Base-by-base conservation (phyloP, 495 filamentous ascomycete genomes). In the Lepraria neglecta region DNA sequence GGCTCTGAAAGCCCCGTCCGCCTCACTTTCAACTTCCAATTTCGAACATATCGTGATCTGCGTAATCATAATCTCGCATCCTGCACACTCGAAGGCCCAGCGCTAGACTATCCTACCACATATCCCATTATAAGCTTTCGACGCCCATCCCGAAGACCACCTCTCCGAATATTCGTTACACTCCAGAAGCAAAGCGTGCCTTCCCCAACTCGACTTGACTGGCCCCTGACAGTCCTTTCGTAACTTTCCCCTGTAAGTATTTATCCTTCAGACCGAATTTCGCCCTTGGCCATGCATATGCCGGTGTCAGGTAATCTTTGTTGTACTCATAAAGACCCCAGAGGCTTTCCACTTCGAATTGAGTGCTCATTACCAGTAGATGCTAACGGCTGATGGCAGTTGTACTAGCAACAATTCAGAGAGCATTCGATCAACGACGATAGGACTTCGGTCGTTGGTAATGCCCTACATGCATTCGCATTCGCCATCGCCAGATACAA, bases 391-490 rank as follows among this genome's bases (percentile, higher is more conserved):
- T 35, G 24, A 10, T 40, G 21, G 30, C 19, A 56, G 42, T 31
- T 27, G 19, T 9, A 21, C 12, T 48, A 45, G 44, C 14, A 56
- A 17, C 3, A 47, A 40, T 10, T 21, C 21, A 38, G 21, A 15
- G 10, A 45, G 17, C 19, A 42, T 17, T 21, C 31, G 31, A 27
- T 46, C 17, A 24, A 53, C 31, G 51, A 47, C 28, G 15, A 12
- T 45, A 24, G 24, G 30, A 4, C 17, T 31, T 31, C 9, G 11
- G 38, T 56, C 12, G 0, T 19, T 53, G 31, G 52, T 14, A 40
- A 56, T 61, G 51, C 59, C 59, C 19, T 55, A 46, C 3, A 56
- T 61, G 59, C 27, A 51, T 56, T 55, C 52, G 51, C 27, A 42
- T 56, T 55, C 52, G 38, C 59, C 51, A 38, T 45, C 59, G 30